A percentile compares a stretch with the other conserved stretches of the same genome.
Evolutionary conservation across 2,329 filamentous ascomycete genomes (phyloP).

Genomic region (Sclerotinia subarctica): DNA sequence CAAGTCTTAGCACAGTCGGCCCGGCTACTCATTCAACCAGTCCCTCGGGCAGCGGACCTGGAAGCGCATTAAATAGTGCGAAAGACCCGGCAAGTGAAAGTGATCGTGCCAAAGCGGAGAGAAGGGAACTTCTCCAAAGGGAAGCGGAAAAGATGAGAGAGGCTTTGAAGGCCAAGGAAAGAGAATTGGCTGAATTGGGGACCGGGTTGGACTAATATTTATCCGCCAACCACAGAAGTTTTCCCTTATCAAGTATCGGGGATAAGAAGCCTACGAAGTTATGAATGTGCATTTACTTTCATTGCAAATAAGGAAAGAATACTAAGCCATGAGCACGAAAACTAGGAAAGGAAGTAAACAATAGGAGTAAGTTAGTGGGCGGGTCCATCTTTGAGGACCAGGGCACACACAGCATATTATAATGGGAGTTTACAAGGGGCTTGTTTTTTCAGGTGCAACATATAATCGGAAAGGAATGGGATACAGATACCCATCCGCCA

Average conservation of each 20-base stretch:
- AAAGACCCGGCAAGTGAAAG: constrained; percentile 43
- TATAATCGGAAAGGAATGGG: constrained; percentile 13
- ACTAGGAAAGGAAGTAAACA: not conserved
- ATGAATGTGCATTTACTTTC: constrained; percentile 5
- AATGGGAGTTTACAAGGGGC: constrained; percentile 10
- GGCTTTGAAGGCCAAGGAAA: constrained; percentile 36
- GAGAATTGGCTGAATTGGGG: constrained; percentile 35
- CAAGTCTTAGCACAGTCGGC: constrained; percentile 18
- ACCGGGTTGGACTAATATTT: constrained; percentile 15
- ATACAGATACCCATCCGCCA: constrained; percentile 11
- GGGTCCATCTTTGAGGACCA: not conserved
- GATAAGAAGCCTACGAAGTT: constrained; percentile 8
- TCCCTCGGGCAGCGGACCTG: constrained; percentile 41
- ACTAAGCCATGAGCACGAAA: not conserved
- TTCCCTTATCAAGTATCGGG: not conserved
- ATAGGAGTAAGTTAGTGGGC: not conserved
- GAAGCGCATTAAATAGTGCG: constrained; percentile 34
- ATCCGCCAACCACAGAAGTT: not conserved
- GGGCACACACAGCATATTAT: not conserved
- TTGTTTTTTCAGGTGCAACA: not conserved
- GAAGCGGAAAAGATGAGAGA: constrained; percentile 71
- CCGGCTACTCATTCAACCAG: constrained; percentile 26
- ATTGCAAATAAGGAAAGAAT: not conserved
- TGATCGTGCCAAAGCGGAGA: constrained; percentile 57
- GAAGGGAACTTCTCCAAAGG: constrained; percentile 62